A percentile compares a stretch with the other conserved stretches of the same genome.
phyloP scores from a whole-genome alignment of 768 basidiomycete genomes.

The Hypsizygus marmoreus region DNA sequence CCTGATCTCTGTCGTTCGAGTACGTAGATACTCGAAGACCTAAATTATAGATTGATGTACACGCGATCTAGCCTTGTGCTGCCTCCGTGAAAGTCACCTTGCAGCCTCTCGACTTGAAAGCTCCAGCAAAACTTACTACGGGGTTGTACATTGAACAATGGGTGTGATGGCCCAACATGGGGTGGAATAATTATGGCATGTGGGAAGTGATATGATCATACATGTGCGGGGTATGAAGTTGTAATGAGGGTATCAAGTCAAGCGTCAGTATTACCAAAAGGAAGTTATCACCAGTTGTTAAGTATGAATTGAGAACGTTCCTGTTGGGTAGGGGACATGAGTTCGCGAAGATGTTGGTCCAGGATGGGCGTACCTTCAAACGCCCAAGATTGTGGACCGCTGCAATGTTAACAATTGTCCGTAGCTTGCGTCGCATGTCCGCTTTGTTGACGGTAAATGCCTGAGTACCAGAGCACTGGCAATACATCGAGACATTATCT shows the following conservation, averaged over 20 bases:
- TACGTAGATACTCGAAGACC: no score
- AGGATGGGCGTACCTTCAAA: conserved; percentile 54
- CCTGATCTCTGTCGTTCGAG: no score
- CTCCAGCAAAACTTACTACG: no score
- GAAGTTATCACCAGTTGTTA: conserved; percentile 36
- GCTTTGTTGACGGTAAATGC: conserved; percentile 69
- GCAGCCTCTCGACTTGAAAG: no score
- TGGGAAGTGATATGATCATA: no score
- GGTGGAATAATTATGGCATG: no score
- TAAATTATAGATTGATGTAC: no score
- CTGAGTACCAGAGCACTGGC: conserved; percentile 87
- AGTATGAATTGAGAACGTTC: conserved; percentile 49
- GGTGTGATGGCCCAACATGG: no score
- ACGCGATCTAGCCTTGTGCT: no score
- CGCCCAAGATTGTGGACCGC: conserved; percentile 68
- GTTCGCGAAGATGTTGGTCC: conserved; percentile 1
- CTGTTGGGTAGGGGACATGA: conserved; percentile 24
- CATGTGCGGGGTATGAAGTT: conserved; percentile 12
- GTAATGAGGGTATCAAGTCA: conserved; percentile 6
- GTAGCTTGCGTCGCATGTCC: conserved; percentile 70
- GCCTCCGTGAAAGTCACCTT: no score
- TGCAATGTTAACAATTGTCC: conserved; percentile 84
- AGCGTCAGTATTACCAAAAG: not conserved
- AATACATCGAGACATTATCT: conserved; percentile 83
- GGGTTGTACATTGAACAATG: no score